These are phyloP conservation scores for Colletotrichum musicola DNA, from an alignment of 2,329 filamentous ascomycete genomes.

Conservation along the genomic window DNA sequence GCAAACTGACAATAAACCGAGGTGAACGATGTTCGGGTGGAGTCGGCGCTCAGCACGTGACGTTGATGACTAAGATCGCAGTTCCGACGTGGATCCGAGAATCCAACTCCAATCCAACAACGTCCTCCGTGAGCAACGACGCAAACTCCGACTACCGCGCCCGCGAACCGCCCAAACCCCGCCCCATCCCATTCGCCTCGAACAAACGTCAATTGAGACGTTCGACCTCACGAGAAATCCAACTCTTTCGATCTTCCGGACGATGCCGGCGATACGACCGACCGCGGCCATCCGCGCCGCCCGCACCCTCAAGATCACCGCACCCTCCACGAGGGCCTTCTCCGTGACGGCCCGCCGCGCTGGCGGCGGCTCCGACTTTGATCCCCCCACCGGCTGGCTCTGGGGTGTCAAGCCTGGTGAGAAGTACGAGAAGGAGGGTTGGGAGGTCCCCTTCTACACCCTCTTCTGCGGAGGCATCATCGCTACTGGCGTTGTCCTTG, in stretches of 20 bases:
- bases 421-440: constrained; percentile 96
- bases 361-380: constrained; percentile 76
- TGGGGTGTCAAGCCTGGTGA: constrained; percentile 95
- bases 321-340: constrained; percentile 53
- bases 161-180: constrained; percentile 9
- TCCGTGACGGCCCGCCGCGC: constrained; percentile 58
- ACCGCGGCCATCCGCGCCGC: constrained; percentile 41
- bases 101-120: constrained; percentile 39
- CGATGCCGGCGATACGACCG: constrained; percentile 40
- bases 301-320: constrained; percentile 51
- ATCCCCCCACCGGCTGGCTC: constrained; percentile 91
- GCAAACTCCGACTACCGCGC: constrained; percentile 33
- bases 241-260: background rate
- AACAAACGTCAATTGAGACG: constrained; percentile 30
- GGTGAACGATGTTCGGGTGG: constrained; percentile 16
- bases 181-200: constrained; percentile 8
- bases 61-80: constrained; percentile 12
- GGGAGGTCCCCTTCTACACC: constrained; percentile 89
- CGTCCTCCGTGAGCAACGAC: constrained; percentile 33
- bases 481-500: constrained; percentile 83
- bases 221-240: background rate
- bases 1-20: too few relatives aligned
- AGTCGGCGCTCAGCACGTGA: constrained; percentile 19
- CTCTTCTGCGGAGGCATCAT: constrained; percentile 85
- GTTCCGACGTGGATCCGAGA: constrained; percentile 33